Evolutionary conservation across 2,329 filamentous ascomycete genomes (phyloP), one percentile per base, ranked within the genome.

Genomic region (Xylariaceae sp.): DNA sequence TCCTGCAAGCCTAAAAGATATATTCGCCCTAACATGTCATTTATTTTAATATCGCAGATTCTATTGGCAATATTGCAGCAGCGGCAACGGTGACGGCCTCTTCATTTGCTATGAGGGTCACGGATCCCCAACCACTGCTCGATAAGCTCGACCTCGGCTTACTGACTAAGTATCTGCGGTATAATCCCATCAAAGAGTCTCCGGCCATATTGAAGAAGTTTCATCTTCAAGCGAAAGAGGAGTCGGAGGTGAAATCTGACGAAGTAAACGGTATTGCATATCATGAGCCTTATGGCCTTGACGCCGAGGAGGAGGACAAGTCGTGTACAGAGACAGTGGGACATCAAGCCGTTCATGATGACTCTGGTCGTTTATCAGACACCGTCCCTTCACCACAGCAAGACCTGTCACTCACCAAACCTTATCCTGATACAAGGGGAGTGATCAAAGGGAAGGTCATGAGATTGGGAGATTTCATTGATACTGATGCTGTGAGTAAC

Each of bases 41-140:
- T n/a, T 16, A 29, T 4, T 54, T 23, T 45, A 34, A 31, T 24
- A 19, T 50, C 12, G 59, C 40, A 76, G 74, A 75, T 0, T 72
- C 76, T 0, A 72, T 82, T 58, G 79, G 78, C 1, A 74, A 78
- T 57, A 64, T 82, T 23, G 70, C 73, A 1, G 79, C 77, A 0
- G 78, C 79, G 3, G 77, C 75, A 5, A 76, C 76, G 0, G 78
- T 81, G 1, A 78, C 79, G 3, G 78, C 78, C 3, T 78, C 76
- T 0, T 76, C 73, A 1, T 81, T 81, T 53, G 63, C 67, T 3
- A 80, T 80, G 78, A 71, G 65, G 33, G 64, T 79, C 5, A 74
- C 70, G 2, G 58, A 66, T 1, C 65, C 70, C 1, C 39, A 47
- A 28, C 3, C 45, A 9, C n/a, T 56, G 14, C 53, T 56, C 11